Conservation (phyloP, 2,329 filamentous ascomycete genomes). For the Verticillium alfalfae region DNA sequence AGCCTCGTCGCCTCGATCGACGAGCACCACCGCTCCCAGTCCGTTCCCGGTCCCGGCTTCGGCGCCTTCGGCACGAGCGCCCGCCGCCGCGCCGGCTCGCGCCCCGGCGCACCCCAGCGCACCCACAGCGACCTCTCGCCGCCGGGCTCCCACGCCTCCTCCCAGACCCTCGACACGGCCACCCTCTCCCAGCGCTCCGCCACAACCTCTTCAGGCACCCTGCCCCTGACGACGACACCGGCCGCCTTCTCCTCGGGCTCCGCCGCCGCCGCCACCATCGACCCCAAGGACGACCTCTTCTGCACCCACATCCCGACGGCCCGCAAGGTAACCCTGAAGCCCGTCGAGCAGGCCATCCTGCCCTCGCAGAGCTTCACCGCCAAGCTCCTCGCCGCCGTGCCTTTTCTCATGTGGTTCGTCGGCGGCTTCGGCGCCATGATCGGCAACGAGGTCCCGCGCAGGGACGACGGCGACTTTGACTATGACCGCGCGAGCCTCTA, state of each 20-base stretch:
- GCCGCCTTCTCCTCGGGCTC: conserved; percentile 17
- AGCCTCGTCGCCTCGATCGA: conserved; percentile 25
- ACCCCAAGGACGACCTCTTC: conserved; percentile 26
- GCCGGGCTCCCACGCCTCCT: conserved; percentile 42
- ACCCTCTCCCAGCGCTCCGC: conserved; percentile 33
- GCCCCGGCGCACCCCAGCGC: conserved; percentile 21
- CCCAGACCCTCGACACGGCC: conserved; percentile 52
- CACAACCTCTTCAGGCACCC: conserved; percentile 21
- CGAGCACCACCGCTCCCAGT: conserved; percentile 26
- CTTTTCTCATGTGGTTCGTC: conserved; percentile 67
- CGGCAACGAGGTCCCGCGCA: conserved; percentile 68
- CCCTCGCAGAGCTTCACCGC: conserved; percentile 63
- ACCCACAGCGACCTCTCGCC: conserved; percentile 29
- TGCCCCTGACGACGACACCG: background rate
- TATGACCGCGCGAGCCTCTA: conserved; percentile 62
- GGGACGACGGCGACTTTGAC: conserved; percentile 72
- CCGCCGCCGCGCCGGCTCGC: conserved; percentile 17
- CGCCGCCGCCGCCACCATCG: conserved; percentile 30
- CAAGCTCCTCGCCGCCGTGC: conserved; percentile 59
- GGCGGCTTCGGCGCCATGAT: conserved; percentile 67
- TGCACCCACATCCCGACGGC: conserved; percentile 63
- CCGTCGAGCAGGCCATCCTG: conserved; percentile 64
- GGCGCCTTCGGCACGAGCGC: conserved; percentile 16
- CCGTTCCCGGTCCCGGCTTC: conserved; percentile 22
- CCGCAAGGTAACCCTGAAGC: conserved; percentile 57